These are phyloP conservation scores for Lonicera japonica DNA, from an alignment of 129 eudicot genomes.

Conservation along the genomic window DNA sequence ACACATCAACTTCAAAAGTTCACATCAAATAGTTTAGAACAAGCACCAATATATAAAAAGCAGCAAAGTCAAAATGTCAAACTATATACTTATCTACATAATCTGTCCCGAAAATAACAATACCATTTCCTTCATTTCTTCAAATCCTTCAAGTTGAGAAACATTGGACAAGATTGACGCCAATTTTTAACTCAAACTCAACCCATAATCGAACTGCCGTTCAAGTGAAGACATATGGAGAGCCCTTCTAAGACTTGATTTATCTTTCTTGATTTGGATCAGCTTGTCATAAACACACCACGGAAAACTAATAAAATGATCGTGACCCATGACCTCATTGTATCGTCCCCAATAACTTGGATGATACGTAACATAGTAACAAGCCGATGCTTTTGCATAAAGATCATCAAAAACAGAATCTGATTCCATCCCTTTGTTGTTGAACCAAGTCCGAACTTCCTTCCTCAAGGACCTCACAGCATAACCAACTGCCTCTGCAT, in stretches of 20 bases:
- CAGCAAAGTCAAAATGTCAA: background rate
- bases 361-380: constrained; percentile 85
- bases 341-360: constrained; percentile 54
- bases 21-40: background rate
- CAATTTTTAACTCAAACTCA: constrained; percentile 24
- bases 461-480: constrained; percentile 72
- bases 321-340: constrained; percentile 42
- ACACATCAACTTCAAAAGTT: background rate
- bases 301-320: constrained; percentile 71
- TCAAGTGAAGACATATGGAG: constrained; percentile 16
- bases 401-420: constrained; percentile 25
- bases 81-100: background rate
- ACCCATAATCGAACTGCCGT: constrained; percentile 10
- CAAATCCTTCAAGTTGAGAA: background rate
- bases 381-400: constrained; percentile 75
- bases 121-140: background rate
- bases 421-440: constrained; percentile 21
- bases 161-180: background rate
- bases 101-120: background rate
- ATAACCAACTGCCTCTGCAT: constrained; percentile 62
- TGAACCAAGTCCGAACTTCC: constrained; percentile 73
- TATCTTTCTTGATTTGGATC: constrained; percentile 53
- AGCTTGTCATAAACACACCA: constrained; percentile 82
- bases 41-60: background rate
- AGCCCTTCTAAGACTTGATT: constrained; percentile 13